These are phyloP conservation scores for Scedosporium dehoogii DNA, from an alignment of 2,329 filamentous ascomycete genomes.

Conservation along the genomic window DNA sequence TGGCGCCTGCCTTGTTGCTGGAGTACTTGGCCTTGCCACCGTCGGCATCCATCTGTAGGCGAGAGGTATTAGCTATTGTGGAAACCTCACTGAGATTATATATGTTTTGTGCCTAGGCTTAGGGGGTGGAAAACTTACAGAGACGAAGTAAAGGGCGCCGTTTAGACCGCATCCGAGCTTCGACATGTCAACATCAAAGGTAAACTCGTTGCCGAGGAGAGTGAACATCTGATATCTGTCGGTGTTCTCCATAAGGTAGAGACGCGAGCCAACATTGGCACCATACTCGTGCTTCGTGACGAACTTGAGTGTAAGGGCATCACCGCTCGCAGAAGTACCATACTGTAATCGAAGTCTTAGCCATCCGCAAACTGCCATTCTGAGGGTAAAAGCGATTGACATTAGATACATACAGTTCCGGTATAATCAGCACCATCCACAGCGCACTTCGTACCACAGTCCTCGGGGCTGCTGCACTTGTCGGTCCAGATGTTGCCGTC, in stretches of 20 bases:
- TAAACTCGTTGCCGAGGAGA: conserved; percentile 58
- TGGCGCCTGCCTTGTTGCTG: conserved; percentile 42
- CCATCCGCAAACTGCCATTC: neutral
- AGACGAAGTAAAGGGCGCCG: conserved; percentile 58
- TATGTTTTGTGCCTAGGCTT: neutral
- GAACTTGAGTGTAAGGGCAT: conserved; percentile 39
- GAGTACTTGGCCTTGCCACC: conserved; percentile 41
- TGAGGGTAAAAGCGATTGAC: neutral
- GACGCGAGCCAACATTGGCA: conserved; percentile 30
- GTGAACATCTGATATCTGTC: conserved; percentile 56
- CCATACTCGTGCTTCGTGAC: conserved; percentile 35
- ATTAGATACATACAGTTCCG: conserved; percentile 15
- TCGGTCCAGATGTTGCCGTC: conserved; percentile 29
- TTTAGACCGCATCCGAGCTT: conserved; percentile 60
- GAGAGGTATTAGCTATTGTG: neutral
- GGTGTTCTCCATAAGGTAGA: conserved; percentile 55
- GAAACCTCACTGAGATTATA: neutral
- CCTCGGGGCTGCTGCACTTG: conserved; percentile 24
- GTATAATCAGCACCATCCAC: conserved; percentile 36
- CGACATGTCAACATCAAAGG: conserved; percentile 63
- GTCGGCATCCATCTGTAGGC: conserved; percentile 40
- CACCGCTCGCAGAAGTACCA: conserved; percentile 34
- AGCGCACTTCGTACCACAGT: conserved; percentile 33
- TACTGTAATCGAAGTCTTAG: conserved; percentile 15
- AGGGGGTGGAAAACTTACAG: conserved; percentile 11